Conservation (phyloP, 202 grass and related monocot species). For the Brachypodium distachyon region DNA sequence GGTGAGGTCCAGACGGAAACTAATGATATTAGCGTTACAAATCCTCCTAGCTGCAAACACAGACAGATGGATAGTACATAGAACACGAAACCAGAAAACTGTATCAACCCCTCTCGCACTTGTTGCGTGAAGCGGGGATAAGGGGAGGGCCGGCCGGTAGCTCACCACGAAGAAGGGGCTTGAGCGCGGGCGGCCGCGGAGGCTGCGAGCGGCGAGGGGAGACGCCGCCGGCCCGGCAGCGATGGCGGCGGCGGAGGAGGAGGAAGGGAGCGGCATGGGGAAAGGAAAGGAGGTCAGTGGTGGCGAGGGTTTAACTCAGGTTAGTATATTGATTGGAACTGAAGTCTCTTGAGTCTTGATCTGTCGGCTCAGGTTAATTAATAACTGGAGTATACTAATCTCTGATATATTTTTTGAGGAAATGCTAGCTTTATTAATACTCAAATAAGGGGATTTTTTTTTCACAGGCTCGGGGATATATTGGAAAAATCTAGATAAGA, state of each 20-base stretch:
- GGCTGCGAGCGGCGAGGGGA: background rate
- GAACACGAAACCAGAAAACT: background rate
- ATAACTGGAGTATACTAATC: too few species aligned
- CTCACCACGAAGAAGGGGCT: slow-evolving; percentile 26
- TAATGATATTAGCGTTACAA: background rate
- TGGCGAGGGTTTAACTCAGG: slow-evolving; percentile 40
- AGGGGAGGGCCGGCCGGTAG: background rate
- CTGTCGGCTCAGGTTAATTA: too few species aligned
- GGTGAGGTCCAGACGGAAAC: too few species aligned
- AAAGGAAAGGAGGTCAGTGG: background rate
- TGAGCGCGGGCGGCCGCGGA: background rate
- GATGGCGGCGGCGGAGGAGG: slow-evolving; percentile 14
- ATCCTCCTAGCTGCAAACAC: background rate
- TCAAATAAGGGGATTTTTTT: too few species aligned
- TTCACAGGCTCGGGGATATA: too few species aligned
- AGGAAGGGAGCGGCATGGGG: slow-evolving; percentile 28
- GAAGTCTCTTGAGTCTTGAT: too few species aligned
- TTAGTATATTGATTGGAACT: too few species aligned
- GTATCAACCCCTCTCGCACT: background rate
- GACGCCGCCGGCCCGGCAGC: background rate
- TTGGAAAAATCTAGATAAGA: too few species aligned
- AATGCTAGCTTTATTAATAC: too few species aligned
- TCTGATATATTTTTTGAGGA: too few species aligned
- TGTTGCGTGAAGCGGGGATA: background rate
- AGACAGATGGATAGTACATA: background rate